Conservation (phyloP, 139 green algal genomes). For the Dunaliella sp. region DNA sequence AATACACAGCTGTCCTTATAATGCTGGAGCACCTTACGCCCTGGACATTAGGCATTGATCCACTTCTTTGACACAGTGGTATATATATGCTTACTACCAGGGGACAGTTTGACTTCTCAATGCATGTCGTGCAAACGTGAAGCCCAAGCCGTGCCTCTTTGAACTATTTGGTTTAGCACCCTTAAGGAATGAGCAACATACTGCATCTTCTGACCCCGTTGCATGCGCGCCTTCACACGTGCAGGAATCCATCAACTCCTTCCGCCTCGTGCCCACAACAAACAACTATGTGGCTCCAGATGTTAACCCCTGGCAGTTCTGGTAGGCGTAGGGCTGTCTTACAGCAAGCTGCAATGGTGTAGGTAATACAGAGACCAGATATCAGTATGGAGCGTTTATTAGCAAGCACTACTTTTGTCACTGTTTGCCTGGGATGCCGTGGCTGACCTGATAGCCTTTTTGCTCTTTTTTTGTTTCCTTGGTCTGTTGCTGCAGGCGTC, state of each 20-base stretch:
- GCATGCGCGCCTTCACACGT: neutral
- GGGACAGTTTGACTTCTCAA: neutral
- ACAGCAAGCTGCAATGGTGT: no score
- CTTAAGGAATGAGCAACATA: neutral
- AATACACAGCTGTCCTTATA: no score
- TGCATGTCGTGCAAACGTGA: neutral
- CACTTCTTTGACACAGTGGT: neutral
- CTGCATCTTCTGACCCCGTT: conserved; percentile 18
- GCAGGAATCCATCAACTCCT: conserved; percentile 42
- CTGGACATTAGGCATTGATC: no score
- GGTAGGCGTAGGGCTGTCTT: no score
- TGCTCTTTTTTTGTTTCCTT: no score
- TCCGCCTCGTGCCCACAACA: conserved; percentile 46
- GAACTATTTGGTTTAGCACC: neutral
- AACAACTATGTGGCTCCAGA: conserved; percentile 69
- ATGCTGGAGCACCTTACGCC: no score
- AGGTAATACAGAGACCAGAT: no score
- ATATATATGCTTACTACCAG: neutral
- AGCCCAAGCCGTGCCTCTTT: neutral
- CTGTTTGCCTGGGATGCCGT: no score
- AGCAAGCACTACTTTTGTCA: no score
- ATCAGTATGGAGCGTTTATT: no score
- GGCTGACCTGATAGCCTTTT: no score
- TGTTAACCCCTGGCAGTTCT: neutral
- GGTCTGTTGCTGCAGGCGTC: no score